Evolutionary conservation across 2,329 filamentous ascomycete genomes (phyloP).

Genomic region (Pseudogymnoascus sp.): DNA sequence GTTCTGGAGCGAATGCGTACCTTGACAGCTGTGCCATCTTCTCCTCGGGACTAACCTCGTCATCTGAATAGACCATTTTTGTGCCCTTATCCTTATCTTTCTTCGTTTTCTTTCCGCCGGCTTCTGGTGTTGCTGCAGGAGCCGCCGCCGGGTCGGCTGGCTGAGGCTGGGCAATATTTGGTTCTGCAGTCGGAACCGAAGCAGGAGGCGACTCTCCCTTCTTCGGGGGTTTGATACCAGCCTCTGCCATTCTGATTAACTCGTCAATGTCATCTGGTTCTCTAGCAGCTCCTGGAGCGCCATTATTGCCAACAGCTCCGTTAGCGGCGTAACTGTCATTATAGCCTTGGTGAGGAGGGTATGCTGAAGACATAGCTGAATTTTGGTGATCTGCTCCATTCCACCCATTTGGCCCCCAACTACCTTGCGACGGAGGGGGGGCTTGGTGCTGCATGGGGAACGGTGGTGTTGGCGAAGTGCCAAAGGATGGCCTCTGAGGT

Average conservation of each 20-base stretch:
- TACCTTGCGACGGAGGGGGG: conserved; percentile 22
- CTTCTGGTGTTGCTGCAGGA: conserved; percentile 34
- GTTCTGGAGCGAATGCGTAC: conserved; percentile 56
- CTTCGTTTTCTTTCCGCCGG: conserved; percentile 52
- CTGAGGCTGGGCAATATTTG: conserved; percentile 27
- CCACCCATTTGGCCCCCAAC: conserved; percentile 31
- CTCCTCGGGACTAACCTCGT: conserved; percentile 76
- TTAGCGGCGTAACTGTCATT: conserved; percentile 29
- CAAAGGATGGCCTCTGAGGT: conserved; percentile 51
- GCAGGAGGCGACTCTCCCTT: conserved; percentile 35
- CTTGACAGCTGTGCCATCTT: conserved; percentile 71
- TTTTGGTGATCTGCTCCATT: conserved; percentile 30
- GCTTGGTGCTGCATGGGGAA: conserved; percentile 16
- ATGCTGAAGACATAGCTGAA: conserved; percentile 32
- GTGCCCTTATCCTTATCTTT: conserved; percentile 60
- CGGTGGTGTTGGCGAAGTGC: conserved; percentile 32
- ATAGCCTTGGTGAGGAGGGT: conserved; percentile 30
- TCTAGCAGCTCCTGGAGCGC: conserved; percentile 36
- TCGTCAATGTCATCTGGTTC: conserved; percentile 55
- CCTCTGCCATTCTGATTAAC: conserved; percentile 55
- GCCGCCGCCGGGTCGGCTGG: conserved; percentile 37
- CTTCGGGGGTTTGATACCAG: conserved; percentile 44
- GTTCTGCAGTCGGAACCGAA: conserved; percentile 32
- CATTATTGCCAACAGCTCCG: conserved; percentile 40
- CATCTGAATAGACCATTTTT: conserved; percentile 74